Evolutionary conservation across 768 basidiomycete species (phyloP).

Genomic region (Xerocomus potaroensis): DNA sequence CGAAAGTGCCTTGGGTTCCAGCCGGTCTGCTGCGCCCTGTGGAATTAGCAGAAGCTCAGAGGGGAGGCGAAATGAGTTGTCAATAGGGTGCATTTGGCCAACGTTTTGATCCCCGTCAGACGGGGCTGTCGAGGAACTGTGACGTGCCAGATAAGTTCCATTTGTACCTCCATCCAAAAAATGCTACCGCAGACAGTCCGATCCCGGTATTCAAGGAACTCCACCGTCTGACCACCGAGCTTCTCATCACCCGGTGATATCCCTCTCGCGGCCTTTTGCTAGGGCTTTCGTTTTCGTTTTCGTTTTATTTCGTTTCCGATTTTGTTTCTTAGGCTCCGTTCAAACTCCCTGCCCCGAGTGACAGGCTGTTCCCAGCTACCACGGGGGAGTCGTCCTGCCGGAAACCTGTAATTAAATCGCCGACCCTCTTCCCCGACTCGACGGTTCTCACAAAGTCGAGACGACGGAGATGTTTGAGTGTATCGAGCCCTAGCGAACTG

Average conservation of each 20-base stretch:
- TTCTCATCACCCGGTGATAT: slow-evolving; percentile 7
- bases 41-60: background rate
- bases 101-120: slow-evolving; percentile 23
- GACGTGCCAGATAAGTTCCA: too few relatives aligned
- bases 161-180: too few relatives aligned
- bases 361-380: slow-evolving; percentile 13
- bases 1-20: slow-evolving; percentile 7
- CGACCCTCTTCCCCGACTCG: background rate
- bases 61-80: slow-evolving; percentile 24
- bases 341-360: slow-evolving; percentile 7
- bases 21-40: slow-evolving; percentile 11
- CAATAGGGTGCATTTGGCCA: slow-evolving; percentile 4
- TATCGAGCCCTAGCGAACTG: background rate
- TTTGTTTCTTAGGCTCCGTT: slow-evolving; percentile 6
- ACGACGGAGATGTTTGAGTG: background rate
- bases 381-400: slow-evolving; percentile 21
- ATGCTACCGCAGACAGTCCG: background rate
- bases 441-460: background rate
- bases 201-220: slow-evolving; percentile 18
- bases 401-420: slow-evolving; percentile 12
- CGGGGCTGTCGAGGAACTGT: background rate
- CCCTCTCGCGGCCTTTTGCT: slow-evolving; percentile 1
- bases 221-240: slow-evolving; percentile 1
- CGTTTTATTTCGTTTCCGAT: too few relatives aligned
- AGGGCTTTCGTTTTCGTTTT: too few relatives aligned